phyloP scores from a whole-genome alignment of 208 protist species.

The Crithidia acanthocephali region DNA sequence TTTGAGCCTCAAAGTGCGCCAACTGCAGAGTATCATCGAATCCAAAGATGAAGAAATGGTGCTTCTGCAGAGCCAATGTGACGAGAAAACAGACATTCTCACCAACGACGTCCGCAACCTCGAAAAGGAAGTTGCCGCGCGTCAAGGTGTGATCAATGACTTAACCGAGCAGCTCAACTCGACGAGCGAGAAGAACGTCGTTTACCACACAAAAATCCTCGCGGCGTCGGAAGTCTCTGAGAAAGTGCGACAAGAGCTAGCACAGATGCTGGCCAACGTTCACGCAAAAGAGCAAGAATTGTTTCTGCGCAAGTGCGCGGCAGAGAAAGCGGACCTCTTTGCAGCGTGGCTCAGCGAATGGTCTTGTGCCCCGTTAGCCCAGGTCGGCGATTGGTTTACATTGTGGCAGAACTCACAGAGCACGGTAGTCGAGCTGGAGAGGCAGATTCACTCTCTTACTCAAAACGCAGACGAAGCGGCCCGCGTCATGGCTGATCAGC shows the following conservation, averaged over 20 bases:
- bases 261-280: constrained; percentile 2
- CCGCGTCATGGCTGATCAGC: neutral
- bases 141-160: constrained; percentile 66
- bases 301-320: neutral
- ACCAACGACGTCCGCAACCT: constrained; percentile 44
- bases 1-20: constrained; percentile 18
- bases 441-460: neutral
- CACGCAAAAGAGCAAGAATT: constrained; percentile 13
- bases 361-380: neutral
- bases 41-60: constrained; percentile 69
- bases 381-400: neutral
- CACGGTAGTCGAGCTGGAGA: neutral
- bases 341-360: neutral
- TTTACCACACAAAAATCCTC: constrained; percentile 58
- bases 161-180: constrained; percentile 66
- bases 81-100: constrained; percentile 49
- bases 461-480: neutral
- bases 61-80: constrained; percentile 46
- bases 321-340: constrained; percentile 22
- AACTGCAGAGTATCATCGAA: constrained; percentile 34
- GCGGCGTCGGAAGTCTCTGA: constrained; percentile 50
- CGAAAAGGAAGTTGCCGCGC: constrained; percentile 50
- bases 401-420: constrained; percentile 3
- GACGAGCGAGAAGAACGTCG: constrained; percentile 57
- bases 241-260: constrained; percentile 35